A percentile compares a stretch with the other conserved stretches of the same genome.
These are phyloP conservation scores for Rubroboletus pulcherrimus DNA, from an alignment of 768 basidiomycete species.

Conservation along the genomic window DNA sequence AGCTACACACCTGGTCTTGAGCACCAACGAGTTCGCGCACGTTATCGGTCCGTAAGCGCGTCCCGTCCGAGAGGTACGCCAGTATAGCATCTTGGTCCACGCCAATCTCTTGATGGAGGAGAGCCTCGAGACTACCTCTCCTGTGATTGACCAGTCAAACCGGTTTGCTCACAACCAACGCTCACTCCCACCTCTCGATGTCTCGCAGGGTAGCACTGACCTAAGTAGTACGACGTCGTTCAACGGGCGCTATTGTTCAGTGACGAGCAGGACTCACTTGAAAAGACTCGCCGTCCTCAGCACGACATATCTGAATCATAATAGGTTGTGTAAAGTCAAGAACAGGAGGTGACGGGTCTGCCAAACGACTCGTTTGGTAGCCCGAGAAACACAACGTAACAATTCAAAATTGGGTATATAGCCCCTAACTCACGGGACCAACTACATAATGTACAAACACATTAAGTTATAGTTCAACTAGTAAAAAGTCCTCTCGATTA, in stretches of 20 bases:
- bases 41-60: constrained; percentile 66
- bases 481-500: not conserved
- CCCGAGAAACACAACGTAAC: constrained; percentile 19
- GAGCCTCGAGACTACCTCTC: constrained; percentile 62
- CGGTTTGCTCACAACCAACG: not conserved
- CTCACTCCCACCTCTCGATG: constrained; percentile 59
- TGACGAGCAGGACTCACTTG: constrained; percentile 39
- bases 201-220: constrained; percentile 69
- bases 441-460: not conserved
- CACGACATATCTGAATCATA: constrained; percentile 65
- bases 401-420: constrained; percentile 16
- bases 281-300: constrained; percentile 60
- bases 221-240: constrained; percentile 6
- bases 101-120: constrained; percentile 68
- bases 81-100: constrained; percentile 66
- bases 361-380: not conserved
- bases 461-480: constrained; percentile 6
- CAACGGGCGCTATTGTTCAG: not conserved
- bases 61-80: constrained; percentile 78
- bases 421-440: constrained; percentile 7
- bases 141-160: constrained; percentile 34
- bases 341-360: not conserved
- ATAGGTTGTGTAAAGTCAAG: constrained; percentile 9
- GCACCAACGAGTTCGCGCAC: constrained; percentile 71
- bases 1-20: constrained; percentile 61